phyloP scores from a whole-genome alignment of 352 stramenopile genomes.

The Phytophthora litchii region DNA sequence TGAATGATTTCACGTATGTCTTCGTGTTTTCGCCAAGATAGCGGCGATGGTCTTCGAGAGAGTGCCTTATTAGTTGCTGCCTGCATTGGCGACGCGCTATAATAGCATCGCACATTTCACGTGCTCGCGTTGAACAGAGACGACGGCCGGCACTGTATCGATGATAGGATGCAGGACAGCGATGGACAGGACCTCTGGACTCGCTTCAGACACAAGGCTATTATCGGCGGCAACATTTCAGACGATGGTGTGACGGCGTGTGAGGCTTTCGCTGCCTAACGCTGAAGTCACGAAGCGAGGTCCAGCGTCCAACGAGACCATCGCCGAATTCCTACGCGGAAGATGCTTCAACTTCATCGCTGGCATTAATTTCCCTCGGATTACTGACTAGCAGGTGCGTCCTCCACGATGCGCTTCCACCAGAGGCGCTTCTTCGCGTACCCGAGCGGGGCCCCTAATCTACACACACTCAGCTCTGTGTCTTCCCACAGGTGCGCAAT shows the following conservation, averaged over 20 bases:
- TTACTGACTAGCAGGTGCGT: slow-evolving; percentile 27
- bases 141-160: no score
- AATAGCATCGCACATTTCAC: background rate
- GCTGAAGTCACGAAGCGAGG: background rate
- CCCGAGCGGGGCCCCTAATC: slow-evolving; percentile 51
- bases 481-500: slow-evolving; percentile 39
- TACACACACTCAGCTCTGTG: slow-evolving; percentile 54
- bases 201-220: no score
- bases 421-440: slow-evolving; percentile 78
- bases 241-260: background rate
- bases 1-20: slow-evolving; percentile 7
- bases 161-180: no score
- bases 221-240: background rate
- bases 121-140: no score
- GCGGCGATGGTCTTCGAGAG: background rate
- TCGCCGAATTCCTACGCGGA: background rate
- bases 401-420: slow-evolving; percentile 48
- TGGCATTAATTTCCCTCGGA: slow-evolving; percentile 6
- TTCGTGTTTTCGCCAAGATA: background rate
- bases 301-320: background rate
- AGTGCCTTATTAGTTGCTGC: background rate
- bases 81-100: background rate
- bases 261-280: background rate
- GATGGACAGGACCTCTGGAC: no score
- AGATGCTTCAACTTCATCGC: background rate